These are phyloP conservation scores for Coemansia sp. DNA, from an alignment of 192 early-diverging fungal species.

Conservation along the genomic window DNA sequence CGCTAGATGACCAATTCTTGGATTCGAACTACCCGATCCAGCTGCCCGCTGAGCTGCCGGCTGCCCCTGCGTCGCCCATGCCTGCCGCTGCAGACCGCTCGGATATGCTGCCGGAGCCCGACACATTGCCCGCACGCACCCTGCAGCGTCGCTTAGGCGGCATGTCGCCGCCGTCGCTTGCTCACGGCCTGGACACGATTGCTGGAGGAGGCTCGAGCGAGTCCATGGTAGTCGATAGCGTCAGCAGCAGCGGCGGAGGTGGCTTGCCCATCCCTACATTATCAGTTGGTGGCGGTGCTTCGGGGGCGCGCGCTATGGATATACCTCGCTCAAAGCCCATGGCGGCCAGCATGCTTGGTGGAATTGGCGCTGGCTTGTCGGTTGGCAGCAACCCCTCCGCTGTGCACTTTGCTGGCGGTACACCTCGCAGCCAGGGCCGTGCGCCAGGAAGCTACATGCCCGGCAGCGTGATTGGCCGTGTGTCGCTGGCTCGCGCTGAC, in stretches of 20 bases:
- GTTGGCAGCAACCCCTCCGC: slow-evolving; percentile 23
- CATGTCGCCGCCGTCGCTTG: slow-evolving; percentile 8
- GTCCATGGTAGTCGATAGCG: slow-evolving; percentile 20
- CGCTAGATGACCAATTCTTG: slow-evolving; percentile 56
- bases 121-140: slow-evolving; percentile 46
- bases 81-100: slow-evolving; percentile 40
- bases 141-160: slow-evolving; percentile 37
- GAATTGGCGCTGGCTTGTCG: slow-evolving; percentile 19
- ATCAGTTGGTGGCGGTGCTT: neutral
- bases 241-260: slow-evolving; percentile 2
- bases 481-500: slow-evolving; percentile 51
- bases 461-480: slow-evolving; percentile 53
- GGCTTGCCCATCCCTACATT: slow-evolving; percentile 4
- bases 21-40: slow-evolving; percentile 57
- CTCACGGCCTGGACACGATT: slow-evolving; percentile 12
- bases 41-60: slow-evolving; percentile 50
- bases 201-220: slow-evolving; percentile 17
- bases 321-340: slow-evolving; percentile 23
- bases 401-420: slow-evolving; percentile 40
- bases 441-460: slow-evolving; percentile 58
- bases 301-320: slow-evolving; percentile 24
- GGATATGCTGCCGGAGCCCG: slow-evolving; percentile 53
- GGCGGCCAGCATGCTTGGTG: slow-evolving; percentile 3
- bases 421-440: slow-evolving; percentile 55
- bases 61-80: slow-evolving; percentile 13